Percentiles rank a stretch among this genome's conserved stretches.
Conservation (phyloP, 805 yeast genomes). For the Myxozyma monticola region DNA sequence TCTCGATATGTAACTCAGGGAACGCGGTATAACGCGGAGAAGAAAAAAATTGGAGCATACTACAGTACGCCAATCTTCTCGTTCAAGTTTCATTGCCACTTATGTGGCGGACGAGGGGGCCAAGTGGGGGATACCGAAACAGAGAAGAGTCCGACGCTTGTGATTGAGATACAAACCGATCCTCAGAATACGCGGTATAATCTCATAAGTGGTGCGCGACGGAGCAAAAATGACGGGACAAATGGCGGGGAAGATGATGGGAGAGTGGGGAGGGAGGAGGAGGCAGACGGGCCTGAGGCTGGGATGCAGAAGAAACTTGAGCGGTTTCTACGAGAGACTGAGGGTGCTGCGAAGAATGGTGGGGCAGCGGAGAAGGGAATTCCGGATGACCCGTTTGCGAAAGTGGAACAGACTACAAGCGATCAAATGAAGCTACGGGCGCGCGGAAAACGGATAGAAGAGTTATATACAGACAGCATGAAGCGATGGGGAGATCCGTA, state of each 20-base stretch:
- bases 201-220: constrained; percentile 33
- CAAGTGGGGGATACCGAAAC: not conserved
- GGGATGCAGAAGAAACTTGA: not conserved
- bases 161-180: constrained; percentile 37
- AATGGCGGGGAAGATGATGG: constrained; percentile 12
- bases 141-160: constrained; percentile 7
- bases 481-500: constrained; percentile 35
- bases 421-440: constrained; percentile 7
- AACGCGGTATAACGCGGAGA: constrained; percentile 39
- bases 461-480: constrained; percentile 23
- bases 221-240: constrained; percentile 15
- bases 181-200: constrained; percentile 37
- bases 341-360: not conserved
- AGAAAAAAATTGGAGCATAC: constrained; percentile 36
- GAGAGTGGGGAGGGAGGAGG: not conserved
- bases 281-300: not conserved
- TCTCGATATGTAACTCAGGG: constrained; percentile 36
- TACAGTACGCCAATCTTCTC: constrained; percentile 37
- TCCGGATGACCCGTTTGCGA: constrained; percentile 29
- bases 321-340: not conserved
- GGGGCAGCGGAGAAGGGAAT: not conserved
- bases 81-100: constrained; percentile 36
- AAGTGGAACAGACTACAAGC: constrained; percentile 24
- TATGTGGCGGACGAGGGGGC: constrained; percentile 25
- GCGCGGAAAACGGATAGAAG: constrained; percentile 21